Base-by-base conservation (phyloP, 768 basidiomycete species). In the Saitozyma sp. region DNA sequence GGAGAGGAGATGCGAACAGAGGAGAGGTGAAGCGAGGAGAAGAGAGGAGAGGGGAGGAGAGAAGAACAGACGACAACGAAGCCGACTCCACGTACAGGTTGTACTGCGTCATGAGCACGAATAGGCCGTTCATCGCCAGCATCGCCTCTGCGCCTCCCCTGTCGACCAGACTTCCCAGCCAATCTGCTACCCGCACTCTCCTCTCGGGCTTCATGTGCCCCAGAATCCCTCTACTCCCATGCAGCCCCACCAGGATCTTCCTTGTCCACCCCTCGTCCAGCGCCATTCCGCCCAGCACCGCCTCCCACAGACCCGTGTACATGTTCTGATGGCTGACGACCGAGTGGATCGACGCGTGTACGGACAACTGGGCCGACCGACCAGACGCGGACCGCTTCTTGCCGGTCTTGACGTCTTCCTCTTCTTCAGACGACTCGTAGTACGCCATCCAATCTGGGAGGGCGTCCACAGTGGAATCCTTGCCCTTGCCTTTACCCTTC, bases 91-190 rank as follows among this genome's bases (percentile, higher is more conserved):
- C 90, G 75, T 73, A 91, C 94, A 99, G 83, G 70, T 96, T 96
- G 75, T 96, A 93, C 56, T 92, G 87, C 62, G 85, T 89, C 80
- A 98, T 97, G 63, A 99, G 83, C 11, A 88, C 85, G 74, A 92
- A 98, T 54, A 99, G 80, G 1, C 91, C 89, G 70, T 98, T 98
- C 67, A 99, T 83, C 1, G 91, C 92, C 50, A 98, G 82, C 59
- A 99, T 83, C 1, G 92, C 96, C 14, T 90, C 84, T 0, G 87
- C 84, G 1, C 92, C 93, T 41, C 93, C 92, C n/a, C 50, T 20
- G 61, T 72, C 68, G 52, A 75, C 74, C 61, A 66, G 51, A 14
- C 62, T 62, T 45, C 76, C 73, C 19, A 79, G 56, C 78, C 78
- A 79, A 64, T 79, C 78, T 39, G 78, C 76, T 16, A 79, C 71